Base-by-base conservation (phyloP, 228 moss, liverwort and hornwort species). In the Sphagnum magellanicum region DNA sequence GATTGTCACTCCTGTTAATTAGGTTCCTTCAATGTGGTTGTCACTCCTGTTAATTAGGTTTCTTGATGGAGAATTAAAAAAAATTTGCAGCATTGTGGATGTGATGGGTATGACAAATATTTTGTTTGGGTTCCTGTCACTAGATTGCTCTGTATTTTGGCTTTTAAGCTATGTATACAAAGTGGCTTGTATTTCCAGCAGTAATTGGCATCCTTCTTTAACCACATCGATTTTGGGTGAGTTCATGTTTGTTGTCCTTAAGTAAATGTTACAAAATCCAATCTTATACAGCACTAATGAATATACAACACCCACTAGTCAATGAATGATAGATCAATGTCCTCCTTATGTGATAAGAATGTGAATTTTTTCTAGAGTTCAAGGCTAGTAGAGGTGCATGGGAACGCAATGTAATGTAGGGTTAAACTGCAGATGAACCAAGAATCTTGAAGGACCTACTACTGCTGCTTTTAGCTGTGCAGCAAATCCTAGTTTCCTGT, bases 91-190 rank as follows among this genome's bases (percentile, higher is more conserved):
- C 32, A 32, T 0, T 32, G 32, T 32, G 32, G 32, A 32, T 32
- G 32, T 32, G 32, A 32, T 32, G 32, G 32, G 32, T 32, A 32
- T 32, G 32, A 32, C 32, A 32, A 32, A 32, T 32, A 32, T 32
- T 49, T 17, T 59, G 61, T 14, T 4, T n/a, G 67, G 66, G 64
- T 71, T 15, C 71, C 16, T 60, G 59, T 75, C 61, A 59, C 64
- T 76, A 84, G 84, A 84, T 84, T 78, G 81, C 84, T 67, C 81
- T 84, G 48, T 84, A 81, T 68, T 84, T 81, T 50, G 78, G 78
- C 52, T 81, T 81, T 53, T 74, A 74, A 61, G 74, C 72, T 60
- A 84, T 84, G 84, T 84, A 84, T 49, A 84, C 84, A 16, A 84
- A 76, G 51, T 84, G 84, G 81, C 65, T 84, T 58, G 68, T 84